Evolutionary conservation across 1,139 yeast genomes (phyloP).

Genomic region (Taphrina sp.): DNA sequence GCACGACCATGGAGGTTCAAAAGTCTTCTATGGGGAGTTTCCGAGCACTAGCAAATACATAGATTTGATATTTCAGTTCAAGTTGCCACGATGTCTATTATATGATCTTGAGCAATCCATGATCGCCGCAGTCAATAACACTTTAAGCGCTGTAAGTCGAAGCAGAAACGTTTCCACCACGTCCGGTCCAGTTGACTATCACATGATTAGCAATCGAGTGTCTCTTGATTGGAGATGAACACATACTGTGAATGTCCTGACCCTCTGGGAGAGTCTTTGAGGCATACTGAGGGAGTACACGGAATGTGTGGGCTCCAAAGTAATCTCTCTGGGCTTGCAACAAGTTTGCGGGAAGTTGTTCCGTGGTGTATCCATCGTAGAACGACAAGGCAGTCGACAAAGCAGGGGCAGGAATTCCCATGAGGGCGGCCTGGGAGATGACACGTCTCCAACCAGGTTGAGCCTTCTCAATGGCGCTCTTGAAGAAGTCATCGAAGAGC

Average conservation of each 20-base stretch:
- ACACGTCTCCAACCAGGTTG: slow-evolving; percentile 94
- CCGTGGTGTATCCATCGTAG: slow-evolving; percentile 99
- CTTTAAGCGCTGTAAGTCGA: slow-evolving; percentile 87
- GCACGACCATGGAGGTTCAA: no score
- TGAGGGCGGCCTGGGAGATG: slow-evolving; percentile 69
- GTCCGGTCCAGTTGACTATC: slow-evolving; percentile 93
- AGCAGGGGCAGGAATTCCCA: slow-evolving; percentile 97
- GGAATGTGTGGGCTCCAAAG: slow-evolving; percentile 99
- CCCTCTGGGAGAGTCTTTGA: slow-evolving; percentile 72
- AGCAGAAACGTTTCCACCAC: slow-evolving; percentile 91
- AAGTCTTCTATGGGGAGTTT: no score
- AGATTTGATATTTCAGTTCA: no score
- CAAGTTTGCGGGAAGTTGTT: slow-evolving; percentile 92
- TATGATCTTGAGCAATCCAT: no score
- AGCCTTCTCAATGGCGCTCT: slow-evolving; percentile 85
- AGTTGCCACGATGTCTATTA: no score
- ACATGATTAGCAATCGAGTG: not conserved
- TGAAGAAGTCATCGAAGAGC: slow-evolving; percentile 80
- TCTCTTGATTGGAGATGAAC: not conserved
- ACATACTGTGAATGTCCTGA: slow-evolving; percentile 64
- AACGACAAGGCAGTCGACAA: slow-evolving; percentile 93
- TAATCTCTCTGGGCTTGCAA: slow-evolving; percentile 99
- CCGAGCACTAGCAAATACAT: no score
- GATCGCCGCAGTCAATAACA: no score
- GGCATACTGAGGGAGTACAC: slow-evolving; percentile 84